Evolutionary conservation across 1,284 basidiomycete genomes (phyloP).

Genomic region (Leccinum solheimii): DNA sequence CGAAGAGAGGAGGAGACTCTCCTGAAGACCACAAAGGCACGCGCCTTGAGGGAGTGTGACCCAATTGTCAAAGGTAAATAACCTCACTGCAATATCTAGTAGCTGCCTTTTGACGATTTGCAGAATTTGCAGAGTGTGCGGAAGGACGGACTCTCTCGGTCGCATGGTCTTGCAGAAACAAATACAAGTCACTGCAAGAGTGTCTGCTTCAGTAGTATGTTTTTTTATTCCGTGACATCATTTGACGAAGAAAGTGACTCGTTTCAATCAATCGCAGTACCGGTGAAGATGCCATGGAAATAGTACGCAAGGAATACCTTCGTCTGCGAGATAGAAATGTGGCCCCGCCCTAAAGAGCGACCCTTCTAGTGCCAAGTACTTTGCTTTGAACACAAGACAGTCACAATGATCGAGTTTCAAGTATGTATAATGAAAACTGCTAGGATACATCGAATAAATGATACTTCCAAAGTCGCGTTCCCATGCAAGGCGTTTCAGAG

Average conservation of each 20-base stretch:
- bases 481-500: not conserved
- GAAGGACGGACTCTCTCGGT: constrained; percentile 80
- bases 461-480: not conserved
- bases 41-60: constrained; percentile 80
- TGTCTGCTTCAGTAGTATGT: constrained; percentile 84
- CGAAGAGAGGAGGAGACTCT: constrained; percentile 87
- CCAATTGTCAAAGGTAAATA: constrained; percentile 66
- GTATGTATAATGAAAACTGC: not conserved
- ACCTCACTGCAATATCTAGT: not conserved
- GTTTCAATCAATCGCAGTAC: constrained; percentile 47
- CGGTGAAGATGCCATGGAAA: constrained; percentile 70
- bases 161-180: constrained; percentile 76
- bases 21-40: constrained; percentile 76
- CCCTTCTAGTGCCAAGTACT: not conserved
- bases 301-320: constrained; percentile 70
- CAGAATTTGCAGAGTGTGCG: constrained; percentile 85
- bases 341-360: not conserved
- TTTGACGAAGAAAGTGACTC: constrained; percentile 1
- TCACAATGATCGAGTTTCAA: not conserved
- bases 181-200: constrained; percentile 70
- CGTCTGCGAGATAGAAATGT: constrained; percentile 50
- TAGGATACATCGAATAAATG: constrained; percentile 8
- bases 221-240: not conserved
- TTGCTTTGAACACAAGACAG: not conserved
- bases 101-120: constrained; percentile 3